A percentile compares a stretch with the other conserved stretches of the same genome.
These are phyloP conservation scores for Mariannaea elegans DNA, from an alignment of 2,329 filamentous ascomycete genomes.

Conservation along the genomic window DNA sequence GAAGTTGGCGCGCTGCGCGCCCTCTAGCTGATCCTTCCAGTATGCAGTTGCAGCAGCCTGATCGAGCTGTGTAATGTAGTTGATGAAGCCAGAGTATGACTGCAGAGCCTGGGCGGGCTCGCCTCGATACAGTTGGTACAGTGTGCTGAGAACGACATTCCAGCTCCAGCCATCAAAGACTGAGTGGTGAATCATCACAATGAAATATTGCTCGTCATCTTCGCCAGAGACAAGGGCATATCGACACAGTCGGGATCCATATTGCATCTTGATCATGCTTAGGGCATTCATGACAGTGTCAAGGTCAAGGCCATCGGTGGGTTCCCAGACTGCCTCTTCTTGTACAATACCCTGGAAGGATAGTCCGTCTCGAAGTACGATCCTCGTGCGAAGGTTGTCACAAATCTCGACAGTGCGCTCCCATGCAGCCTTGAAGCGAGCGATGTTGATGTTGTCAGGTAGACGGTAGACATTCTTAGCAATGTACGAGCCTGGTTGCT, in stretches of 20 bases:
- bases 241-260: too few relatives aligned
- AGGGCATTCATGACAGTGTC: neutral
- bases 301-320: neutral
- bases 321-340: neutral
- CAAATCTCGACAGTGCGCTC: neutral
- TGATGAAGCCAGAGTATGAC: constrained; percentile 8
- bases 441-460: neutral
- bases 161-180: constrained; percentile 13
- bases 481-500: constrained; percentile 4
- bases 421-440: neutral
- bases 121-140: constrained; percentile 3
- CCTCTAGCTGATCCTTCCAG: constrained; percentile 3
- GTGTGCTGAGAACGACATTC: neutral
- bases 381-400: neutral
- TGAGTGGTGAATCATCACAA: constrained; percentile 2
- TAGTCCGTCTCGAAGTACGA: neutral
- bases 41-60: neutral
- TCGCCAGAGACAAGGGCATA: neutral
- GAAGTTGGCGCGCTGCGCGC: constrained; percentile 46
- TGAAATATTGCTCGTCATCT: neutral
- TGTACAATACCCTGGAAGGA: neutral
- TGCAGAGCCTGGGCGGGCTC: neutral
- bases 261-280: neutral
- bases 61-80: constrained; percentile 3
- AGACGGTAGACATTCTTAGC: too few relatives aligned